Evolutionary conservation across 805 yeast genomes (phyloP).

Genomic region (Ogataea parapolymorpha): DNA sequence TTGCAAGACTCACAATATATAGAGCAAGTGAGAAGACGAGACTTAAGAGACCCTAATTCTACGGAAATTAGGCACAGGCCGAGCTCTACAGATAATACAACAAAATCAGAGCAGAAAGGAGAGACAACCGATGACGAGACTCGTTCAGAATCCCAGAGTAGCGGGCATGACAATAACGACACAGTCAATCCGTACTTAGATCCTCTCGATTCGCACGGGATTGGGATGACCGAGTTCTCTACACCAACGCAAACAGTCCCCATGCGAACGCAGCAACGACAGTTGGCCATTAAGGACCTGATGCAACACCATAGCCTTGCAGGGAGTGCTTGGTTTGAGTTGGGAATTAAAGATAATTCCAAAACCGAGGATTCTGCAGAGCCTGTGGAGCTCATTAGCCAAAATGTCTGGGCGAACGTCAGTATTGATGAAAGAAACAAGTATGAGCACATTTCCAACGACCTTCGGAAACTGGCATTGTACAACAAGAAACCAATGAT

Average conservation of each 20-base stretch:
- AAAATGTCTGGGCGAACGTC: conserved; percentile 23
- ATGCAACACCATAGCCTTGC: conserved; percentile 10
- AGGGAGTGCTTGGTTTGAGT: conserved; percentile 26
- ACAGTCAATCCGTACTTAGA: conserved; percentile 12
- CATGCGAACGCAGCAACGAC: conserved; percentile 31
- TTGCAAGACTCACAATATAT: conserved; percentile 13
- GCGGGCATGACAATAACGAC: conserved; percentile 6
- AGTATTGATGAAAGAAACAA: conserved; percentile 27
- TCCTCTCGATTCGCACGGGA: conserved; percentile 2
- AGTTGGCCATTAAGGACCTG: conserved; percentile 25
- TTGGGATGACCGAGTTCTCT: background rate
- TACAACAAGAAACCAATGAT: conserved; percentile 28
- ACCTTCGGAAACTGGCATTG: conserved; percentile 27
- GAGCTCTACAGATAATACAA: conserved; percentile 14
- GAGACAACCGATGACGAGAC: background rate
- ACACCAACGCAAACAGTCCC: conserved; percentile 11
- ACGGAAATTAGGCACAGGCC: background rate
- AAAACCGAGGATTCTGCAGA: conserved; percentile 8
- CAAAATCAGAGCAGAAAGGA: background rate
- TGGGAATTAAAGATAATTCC: conserved; percentile 2
- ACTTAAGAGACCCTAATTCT: background rate
- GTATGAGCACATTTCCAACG: conserved; percentile 30
- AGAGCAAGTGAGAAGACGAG: conserved; percentile 6
- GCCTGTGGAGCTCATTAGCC: conserved; percentile 2
- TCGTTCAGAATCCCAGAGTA: conserved; percentile 3